phyloP scores from a whole-genome alignment of 2,329 filamentous ascomycete species.

The Acrodontium crateriforme region DNA sequence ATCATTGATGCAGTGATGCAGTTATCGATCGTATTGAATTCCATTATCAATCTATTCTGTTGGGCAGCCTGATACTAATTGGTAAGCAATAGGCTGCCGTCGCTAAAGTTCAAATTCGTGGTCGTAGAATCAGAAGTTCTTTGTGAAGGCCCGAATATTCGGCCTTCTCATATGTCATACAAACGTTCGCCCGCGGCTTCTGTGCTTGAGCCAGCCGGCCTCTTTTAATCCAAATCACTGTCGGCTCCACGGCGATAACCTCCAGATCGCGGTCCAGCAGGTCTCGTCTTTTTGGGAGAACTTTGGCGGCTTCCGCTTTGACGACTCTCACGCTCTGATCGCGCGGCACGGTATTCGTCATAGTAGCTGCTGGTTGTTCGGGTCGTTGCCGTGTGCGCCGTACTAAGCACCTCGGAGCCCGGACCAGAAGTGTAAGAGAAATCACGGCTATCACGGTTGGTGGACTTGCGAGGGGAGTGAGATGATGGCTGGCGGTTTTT shows the following conservation, averaged over 20 bases:
- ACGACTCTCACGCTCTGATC: slow-evolving; percentile 5
- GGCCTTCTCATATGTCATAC: too few relatives aligned
- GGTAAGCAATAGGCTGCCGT: too few relatives aligned
- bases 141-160: too few relatives aligned
- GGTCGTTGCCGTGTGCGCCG: slow-evolving; percentile 26
- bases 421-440: slow-evolving; percentile 21
- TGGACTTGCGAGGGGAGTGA: slow-evolving; percentile 20
- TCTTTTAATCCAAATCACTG: slow-evolving; percentile 10
- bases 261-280: slow-evolving; percentile 5
- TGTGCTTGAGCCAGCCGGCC: too few relatives aligned
- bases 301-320: slow-evolving; percentile 20
- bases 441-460: slow-evolving; percentile 11
- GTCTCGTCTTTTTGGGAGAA: slow-evolving; percentile 18
- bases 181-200: too few relatives aligned
- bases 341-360: slow-evolving; percentile 16
- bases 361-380: slow-evolving; percentile 21
- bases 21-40: too few relatives aligned
- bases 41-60: too few relatives aligned
- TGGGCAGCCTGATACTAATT: too few relatives aligned
- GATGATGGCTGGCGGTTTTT: slow-evolving; percentile 14
- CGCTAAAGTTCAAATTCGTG: too few relatives aligned
- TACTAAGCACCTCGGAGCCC: slow-evolving; percentile 19
- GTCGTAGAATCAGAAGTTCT: too few relatives aligned
- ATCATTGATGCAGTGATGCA: too few relatives aligned
- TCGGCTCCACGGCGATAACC: slow-evolving; percentile 9